A percentile compares a stretch with the other conserved stretches of the same genome.
phyloP scores from a whole-genome alignment of 2,329 filamentous ascomycete genomes.

The Lachnellula willkommii region DNA sequence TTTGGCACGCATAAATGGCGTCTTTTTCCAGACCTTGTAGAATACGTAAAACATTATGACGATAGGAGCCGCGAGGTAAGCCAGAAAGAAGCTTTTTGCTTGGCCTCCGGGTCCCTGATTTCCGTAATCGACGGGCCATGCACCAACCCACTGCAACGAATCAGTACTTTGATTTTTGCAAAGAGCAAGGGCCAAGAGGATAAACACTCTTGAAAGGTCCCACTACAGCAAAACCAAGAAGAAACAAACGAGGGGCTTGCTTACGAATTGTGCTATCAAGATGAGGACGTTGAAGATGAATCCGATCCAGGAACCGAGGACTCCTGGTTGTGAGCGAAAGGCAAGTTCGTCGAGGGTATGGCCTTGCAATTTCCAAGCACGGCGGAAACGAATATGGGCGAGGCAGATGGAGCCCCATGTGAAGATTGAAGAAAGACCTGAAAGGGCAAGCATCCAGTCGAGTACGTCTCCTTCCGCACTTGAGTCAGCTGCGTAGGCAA shows the following conservation, averaged over 20 bases:
- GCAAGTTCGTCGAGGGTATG: constrained; percentile 71
- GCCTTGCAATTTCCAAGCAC: constrained; percentile 66
- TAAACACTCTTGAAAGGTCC: no score
- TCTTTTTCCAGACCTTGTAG: constrained; percentile 73
- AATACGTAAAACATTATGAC: constrained; percentile 61
- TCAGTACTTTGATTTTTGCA: no score
- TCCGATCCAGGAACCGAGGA: constrained; percentile 75
- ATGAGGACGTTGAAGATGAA: constrained; percentile 70
- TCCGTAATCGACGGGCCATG: constrained; percentile 63
- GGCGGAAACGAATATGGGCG: constrained; percentile 87
- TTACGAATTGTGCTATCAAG: constrained; percentile 68
- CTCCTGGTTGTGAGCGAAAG: constrained; percentile 73
- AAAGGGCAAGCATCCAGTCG: constrained; percentile 73
- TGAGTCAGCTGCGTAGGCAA: constrained; percentile 71
- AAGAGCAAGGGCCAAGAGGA: no score
- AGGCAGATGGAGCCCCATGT: constrained; percentile 82
- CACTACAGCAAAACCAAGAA: no score
- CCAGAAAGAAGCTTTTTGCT: constrained; percentile 65
- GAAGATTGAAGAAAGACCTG: constrained; percentile 68
- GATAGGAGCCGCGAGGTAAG: constrained; percentile 66
- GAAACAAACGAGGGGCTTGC: no score
- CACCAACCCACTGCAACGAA: constrained; percentile 59
- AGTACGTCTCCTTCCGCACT: constrained; percentile 54
- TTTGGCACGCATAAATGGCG: constrained; percentile 57
- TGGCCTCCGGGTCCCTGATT: constrained; percentile 40